Base-by-base conservation (phyloP, 495 filamentous ascomycete genomes). In the Sporormia fimetaria region DNA sequence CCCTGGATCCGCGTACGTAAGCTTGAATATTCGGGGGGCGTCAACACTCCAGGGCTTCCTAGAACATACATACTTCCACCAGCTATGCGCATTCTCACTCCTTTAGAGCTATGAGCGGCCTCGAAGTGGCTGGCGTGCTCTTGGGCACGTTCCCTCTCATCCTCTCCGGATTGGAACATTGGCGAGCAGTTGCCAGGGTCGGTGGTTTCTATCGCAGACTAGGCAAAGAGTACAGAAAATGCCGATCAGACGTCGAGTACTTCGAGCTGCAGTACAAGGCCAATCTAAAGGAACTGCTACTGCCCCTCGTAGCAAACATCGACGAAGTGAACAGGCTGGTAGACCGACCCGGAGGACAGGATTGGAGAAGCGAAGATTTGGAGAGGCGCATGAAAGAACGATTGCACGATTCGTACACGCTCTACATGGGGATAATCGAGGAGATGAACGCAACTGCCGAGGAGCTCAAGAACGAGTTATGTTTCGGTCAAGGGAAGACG, bases 81-180 rank as follows among this genome's bases (percentile, higher is more conserved):
- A 9, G 12, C 31, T 22, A 36, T 24, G 33, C 27, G 11, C 16
- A 6, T 25, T 21, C 33, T 11, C 31, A 14, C 6, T 20, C 26
- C 21, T 26, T 4, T 18, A 17, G 21, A 30, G 34, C 33, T 29
- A 65, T 67, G 52, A 57, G 53, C 7, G 61, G 61, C 11, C 30
- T 64, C 11, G 61, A 64, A 39, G 52, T 57, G 2, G 60, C 55
- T 11, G 61, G 61, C 20, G 9, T 59, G 15, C 40, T 63, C 10
- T 48, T 64, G 7, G 55, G 52, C 0, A 37, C 52, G 10, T 59
- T 64, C 22, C 58, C 60, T 0, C 17, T 64, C 1, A 46, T 58
- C 28, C 50, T 64, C 4, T 27, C 27, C 26, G 41, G 38, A 11
- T 49, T 64, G 4, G 60, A 63, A 16, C 27, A 55, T 14, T 63